A percentile compares a stretch with the other conserved stretches of the same genome.
phyloP scores from a whole-genome alignment of 805 yeast species.

The Huiozyma sinensis region DNA sequence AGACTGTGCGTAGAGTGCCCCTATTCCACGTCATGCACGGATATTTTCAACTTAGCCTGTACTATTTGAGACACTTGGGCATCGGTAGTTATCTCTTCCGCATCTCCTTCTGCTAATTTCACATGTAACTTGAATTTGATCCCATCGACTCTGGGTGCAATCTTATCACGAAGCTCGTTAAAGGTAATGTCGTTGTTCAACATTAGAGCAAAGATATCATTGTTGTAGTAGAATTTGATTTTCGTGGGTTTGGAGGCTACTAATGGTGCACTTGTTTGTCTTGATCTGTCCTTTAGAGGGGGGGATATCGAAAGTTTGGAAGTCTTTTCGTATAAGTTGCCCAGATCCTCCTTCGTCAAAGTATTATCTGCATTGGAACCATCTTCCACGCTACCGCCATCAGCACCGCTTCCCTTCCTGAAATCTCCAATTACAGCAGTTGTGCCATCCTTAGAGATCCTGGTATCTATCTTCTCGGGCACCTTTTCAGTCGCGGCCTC shows the following conservation, averaged over 20 bases:
- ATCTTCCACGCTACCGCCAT: neutral
- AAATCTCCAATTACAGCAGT: slow-evolving; percentile 5
- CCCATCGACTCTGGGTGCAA: slow-evolving; percentile 39
- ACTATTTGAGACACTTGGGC: slow-evolving; percentile 27
- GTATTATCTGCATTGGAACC: slow-evolving; percentile 21
- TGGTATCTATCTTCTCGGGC: neutral
- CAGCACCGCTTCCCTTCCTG: neutral
- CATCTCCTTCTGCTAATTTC: slow-evolving; percentile 25
- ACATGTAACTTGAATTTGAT: slow-evolving; percentile 28
- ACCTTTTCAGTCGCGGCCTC: slow-evolving; percentile 6
- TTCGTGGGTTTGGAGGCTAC: slow-evolving; percentile 32
- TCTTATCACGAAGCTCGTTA: slow-evolving; percentile 40
- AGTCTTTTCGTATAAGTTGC: slow-evolving; percentile 18
- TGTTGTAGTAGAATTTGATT: slow-evolving; percentile 67
- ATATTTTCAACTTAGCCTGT: slow-evolving; percentile 29
- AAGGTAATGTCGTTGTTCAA: slow-evolving; percentile 39
- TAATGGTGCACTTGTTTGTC: slow-evolving; percentile 22
- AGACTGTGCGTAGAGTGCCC: neutral
- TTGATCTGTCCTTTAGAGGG: slow-evolving; percentile 9
- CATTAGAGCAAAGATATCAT: slow-evolving; percentile 68
- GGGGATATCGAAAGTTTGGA: slow-evolving; percentile 16
- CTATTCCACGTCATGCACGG: slow-evolving; percentile 27
- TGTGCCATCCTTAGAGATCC: slow-evolving; percentile 2
- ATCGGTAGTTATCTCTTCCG: slow-evolving; percentile 27
- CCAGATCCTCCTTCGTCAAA: slow-evolving; percentile 24